Evolutionary conservation across 1,139 yeast genomes (phyloP), one percentile per base, ranked within the genome.

Genomic region (Debaryomycetaceae sp.): DNA sequence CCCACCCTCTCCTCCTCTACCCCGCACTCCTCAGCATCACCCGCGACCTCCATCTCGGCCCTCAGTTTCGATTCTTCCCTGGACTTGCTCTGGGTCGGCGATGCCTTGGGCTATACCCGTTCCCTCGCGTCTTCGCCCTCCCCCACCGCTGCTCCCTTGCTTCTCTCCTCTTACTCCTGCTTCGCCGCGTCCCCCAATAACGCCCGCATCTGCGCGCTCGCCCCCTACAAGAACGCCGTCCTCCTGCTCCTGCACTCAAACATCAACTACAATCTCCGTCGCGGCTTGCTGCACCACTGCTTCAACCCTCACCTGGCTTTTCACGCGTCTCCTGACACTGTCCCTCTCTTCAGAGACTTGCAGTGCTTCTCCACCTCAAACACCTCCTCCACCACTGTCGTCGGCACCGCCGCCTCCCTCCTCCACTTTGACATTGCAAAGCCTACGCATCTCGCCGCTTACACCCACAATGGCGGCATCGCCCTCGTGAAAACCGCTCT

Each of bases 71-170:
- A 90, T 52, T 68, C 68, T 27, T 57, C 68, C 15, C 72, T 77
- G 34, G 90, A 86, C 43, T 58, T 87, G 26, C 49, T 87, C 3
- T 90, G 97, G 97, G 65, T 78, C 4, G 95, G 95, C n/a, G 90
- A 81, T 47, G 57, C 66, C 8, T 51, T 48, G 22, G 68, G 67
- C 8, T 51, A 43, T 35, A 37, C 62, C 4, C 44, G 54, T 6
- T 55, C 62, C 14, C 55, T 48, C 34, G 47, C 61, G 4, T 53
- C 53, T 18, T 29, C 47, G 14, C 37, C 34, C 5, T 22, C 30
- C 2, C 14, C 33, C 8, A 20, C 15, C 5, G 33, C 32, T 2
- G 28, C 32, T 30, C 46, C 32, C 30, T 40, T 34, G 14, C 44
- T 41, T 11, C 33, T 68, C 30, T 56, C 53, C 29, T 65, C 72